Percentiles rank a stretch among this genome's conserved stretches.
These are phyloP conservation scores for Trifolium repens DNA, from an alignment of 306 rosid species.

Conservation along the genomic window DNA sequence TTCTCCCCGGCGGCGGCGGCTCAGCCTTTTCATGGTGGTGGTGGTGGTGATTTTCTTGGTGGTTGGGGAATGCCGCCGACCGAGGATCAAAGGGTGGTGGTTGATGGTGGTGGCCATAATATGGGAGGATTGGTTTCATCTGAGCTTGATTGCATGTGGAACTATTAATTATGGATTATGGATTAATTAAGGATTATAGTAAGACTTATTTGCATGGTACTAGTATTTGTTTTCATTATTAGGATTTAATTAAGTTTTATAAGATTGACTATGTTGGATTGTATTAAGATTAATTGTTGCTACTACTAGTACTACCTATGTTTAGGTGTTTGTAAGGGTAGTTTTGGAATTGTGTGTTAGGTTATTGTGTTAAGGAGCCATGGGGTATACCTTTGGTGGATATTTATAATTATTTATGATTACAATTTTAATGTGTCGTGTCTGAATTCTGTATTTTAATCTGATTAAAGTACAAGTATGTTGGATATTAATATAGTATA, in stretches of 20 bases:
- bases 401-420: background rate
- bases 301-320: background rate
- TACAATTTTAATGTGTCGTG: background rate
- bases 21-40: conserved; percentile 32
- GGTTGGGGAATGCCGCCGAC: conserved; percentile 46
- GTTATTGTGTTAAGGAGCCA: background rate
- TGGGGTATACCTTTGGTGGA: background rate
- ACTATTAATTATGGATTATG: conserved; percentile 41
- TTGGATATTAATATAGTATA: background rate
- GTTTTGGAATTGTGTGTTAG: background rate
- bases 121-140: conserved; percentile 48
- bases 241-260: background rate
- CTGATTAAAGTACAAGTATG: background rate
- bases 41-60: conserved; percentile 39
- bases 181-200: background rate
- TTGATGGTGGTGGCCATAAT: conserved; percentile 32
- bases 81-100: conserved; percentile 49
- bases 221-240: background rate
- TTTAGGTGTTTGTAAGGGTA: background rate
- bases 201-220: background rate
- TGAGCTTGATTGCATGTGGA: conserved; percentile 92
- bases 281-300: background rate
- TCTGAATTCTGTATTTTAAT: background rate
- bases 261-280: background rate
- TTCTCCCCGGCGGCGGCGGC: conserved; percentile 39